Base-by-base conservation (phyloP, 768 basidiomycete species). In the Scleroderma bovista region DNA sequence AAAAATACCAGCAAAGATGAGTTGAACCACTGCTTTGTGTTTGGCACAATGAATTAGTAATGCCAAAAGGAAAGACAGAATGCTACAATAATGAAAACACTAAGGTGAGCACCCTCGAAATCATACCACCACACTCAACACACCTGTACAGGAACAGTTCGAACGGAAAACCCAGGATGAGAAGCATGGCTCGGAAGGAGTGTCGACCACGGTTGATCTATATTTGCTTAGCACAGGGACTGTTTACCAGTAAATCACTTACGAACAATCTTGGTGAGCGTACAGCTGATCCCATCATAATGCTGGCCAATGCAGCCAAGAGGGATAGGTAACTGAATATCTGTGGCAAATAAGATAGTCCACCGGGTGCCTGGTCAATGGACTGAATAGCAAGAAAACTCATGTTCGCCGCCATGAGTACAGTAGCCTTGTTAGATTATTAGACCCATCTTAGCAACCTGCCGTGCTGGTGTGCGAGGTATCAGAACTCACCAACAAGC, bases 401-500 rank as follows among this genome's bases (percentile, higher is more conserved):
- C 1, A 83, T 72, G 48, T 79, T 78, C 2, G 75, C 75, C 19
- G 73, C 73, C 6, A 80, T 59, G 31, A 81, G 60, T 15, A 80
- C 75, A 2, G 75, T 76, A n/a, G 2, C 69, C 70, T 77, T 80
- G 22, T 26, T 16, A 17, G 17, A 33, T 8, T 8, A 33, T 36
- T 36, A 29, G 9, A 29, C 26, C 9, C 12, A n/a, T 22, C 13
- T 36, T 13, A 23, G 41, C 24, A 24, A 12, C 12, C 4, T 15
- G 11, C 12, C 13, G 6, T 36, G 34, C 12, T 13, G 34, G n/a
- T 7, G 23, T 40, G 41, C 22, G 5, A 41, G 6, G 1, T 24
- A 24, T 22, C 22, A 12, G 9, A 12, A 23, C 22, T 24, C 13
- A 42, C 41, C 2, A 42, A 24, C 8, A 42, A 22, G 16, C 22